Percentiles rank a stretch among this genome's conserved stretches.
phyloP scores from a whole-genome alignment of 2,329 filamentous ascomycete genomes.

The Canariomyces notabilis region DNA sequence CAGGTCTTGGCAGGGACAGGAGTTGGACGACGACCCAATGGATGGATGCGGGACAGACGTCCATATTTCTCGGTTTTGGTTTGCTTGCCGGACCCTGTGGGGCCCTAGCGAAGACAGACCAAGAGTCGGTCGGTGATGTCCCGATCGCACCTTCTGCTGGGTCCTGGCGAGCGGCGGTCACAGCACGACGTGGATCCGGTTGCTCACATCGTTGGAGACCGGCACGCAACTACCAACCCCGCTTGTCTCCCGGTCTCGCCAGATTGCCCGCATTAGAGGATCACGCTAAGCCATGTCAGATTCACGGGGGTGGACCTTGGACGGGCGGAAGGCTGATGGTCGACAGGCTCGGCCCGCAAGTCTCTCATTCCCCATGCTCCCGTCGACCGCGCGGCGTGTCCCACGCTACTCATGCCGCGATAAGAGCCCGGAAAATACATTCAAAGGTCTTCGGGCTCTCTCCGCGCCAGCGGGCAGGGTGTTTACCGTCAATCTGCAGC shows the following conservation, averaged over 20 bases:
- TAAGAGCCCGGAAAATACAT: too few relatives aligned
- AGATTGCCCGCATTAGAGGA: neutral
- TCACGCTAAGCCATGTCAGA: neutral
- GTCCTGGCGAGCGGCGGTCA: neutral
- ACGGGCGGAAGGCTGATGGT: neutral
- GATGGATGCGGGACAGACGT: neutral
- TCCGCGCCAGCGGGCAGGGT: too few relatives aligned
- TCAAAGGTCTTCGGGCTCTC: too few relatives aligned
- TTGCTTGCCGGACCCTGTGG: slow-evolving; percentile 8
- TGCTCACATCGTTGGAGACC: neutral
- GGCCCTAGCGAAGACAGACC: slow-evolving; percentile 6
- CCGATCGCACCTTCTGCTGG: slow-evolving; percentile 16
- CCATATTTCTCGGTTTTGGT: slow-evolving; percentile 7
- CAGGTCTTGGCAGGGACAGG: slow-evolving; percentile 3
- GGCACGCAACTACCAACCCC: neutral
- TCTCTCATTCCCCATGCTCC: too few relatives aligned
- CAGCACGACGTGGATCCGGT: slow-evolving; percentile 6
- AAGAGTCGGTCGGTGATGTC: slow-evolving; percentile 22
- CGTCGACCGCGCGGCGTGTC: too few relatives aligned
- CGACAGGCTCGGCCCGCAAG: too few relatives aligned
- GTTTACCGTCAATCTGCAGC: too few relatives aligned
- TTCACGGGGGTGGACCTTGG: neutral
- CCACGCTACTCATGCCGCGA: too few relatives aligned
- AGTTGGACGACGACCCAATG: slow-evolving; percentile 1
- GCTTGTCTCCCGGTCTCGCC: neutral